These are phyloP conservation scores for Cephaloascus fragrans DNA, from an alignment of 805 yeast species.

Conservation along the genomic window DNA sequence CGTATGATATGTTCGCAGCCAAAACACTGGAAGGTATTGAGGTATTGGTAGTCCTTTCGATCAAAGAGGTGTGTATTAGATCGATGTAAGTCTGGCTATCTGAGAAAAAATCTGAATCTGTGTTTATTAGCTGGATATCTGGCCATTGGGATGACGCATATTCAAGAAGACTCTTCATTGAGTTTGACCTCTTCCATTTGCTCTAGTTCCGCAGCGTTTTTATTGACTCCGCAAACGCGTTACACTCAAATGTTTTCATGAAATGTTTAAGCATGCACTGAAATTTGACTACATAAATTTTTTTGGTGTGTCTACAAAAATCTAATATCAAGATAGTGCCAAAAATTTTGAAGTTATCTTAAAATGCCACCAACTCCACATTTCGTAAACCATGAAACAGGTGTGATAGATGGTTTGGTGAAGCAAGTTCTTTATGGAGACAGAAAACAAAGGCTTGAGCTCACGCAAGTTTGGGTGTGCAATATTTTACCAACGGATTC, in stretches of 20 bases:
- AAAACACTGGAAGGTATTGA: background rate
- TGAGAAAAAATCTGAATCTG: background rate
- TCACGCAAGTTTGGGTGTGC: conserved; percentile 38
- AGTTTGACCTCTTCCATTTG: too few relatives aligned
- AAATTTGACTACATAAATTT: too few relatives aligned
- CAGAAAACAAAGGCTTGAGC: conserved; percentile 12
- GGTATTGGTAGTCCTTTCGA: background rate
- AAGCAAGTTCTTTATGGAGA: conserved; percentile 30
- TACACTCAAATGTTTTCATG: too few relatives aligned
- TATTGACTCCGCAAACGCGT: too few relatives aligned
- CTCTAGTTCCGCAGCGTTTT: too few relatives aligned
- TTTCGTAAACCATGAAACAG: conserved; percentile 33
- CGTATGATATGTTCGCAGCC: conserved; percentile 5
- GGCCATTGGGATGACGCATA: conserved; percentile 1
- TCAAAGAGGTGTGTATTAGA: background rate
- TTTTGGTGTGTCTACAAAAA: too few relatives aligned
- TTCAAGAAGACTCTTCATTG: too few relatives aligned
- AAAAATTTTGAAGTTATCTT: too few relatives aligned
- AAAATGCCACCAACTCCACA: conserved; percentile 7
- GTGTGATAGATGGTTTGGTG: conserved; percentile 33
- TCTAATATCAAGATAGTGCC: too few relatives aligned
- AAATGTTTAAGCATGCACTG: too few relatives aligned
- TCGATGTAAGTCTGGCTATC: background rate
- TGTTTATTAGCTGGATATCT: background rate
- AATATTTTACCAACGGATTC: conserved; percentile 28